Conservation (phyloP, 768 basidiomycete species). For the Tricholoma saponaceum region DNA sequence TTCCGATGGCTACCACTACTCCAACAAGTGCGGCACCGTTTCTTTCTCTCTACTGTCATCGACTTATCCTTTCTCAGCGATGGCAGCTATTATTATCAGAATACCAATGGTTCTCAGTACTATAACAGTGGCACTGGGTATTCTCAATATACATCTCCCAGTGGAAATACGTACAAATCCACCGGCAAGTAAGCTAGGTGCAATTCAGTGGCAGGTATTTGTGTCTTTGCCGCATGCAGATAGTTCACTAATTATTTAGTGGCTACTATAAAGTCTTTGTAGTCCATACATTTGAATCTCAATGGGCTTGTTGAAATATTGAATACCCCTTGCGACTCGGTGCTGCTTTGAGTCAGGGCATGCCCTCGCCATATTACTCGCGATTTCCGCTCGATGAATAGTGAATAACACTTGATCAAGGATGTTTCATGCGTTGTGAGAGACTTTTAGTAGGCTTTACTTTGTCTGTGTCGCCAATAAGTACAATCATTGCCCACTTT, state of each 20-base stretch:
- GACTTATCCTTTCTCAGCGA: constrained; percentile 24
- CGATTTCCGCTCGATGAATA: no score
- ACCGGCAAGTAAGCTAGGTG: not conserved
- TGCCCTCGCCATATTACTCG: no score
- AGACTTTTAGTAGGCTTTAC: no score
- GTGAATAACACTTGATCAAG: no score
- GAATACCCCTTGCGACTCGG: no score
- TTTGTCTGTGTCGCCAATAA: no score
- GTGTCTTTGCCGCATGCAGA: not conserved
- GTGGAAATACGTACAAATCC: constrained; percentile 26
- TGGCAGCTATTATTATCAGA: constrained; percentile 61
- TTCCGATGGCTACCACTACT: constrained; percentile 55
- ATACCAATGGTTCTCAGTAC: constrained; percentile 58
- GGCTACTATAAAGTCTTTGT: not conserved
- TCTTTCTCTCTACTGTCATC: not conserved
- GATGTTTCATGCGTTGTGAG: no score
- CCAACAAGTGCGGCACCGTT: constrained; percentile 40
- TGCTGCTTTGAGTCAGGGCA: no score
- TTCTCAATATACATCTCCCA: constrained; percentile 48
- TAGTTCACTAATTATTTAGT: not conserved
- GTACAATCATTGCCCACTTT: no score
- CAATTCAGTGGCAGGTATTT: not conserved
- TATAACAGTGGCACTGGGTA: constrained; percentile 47
- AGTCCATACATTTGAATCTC: not conserved
- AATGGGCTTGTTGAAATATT: no score